Conservation (phyloP, 208 protist species). For the Jaenimonas drosophilae region DNA sequence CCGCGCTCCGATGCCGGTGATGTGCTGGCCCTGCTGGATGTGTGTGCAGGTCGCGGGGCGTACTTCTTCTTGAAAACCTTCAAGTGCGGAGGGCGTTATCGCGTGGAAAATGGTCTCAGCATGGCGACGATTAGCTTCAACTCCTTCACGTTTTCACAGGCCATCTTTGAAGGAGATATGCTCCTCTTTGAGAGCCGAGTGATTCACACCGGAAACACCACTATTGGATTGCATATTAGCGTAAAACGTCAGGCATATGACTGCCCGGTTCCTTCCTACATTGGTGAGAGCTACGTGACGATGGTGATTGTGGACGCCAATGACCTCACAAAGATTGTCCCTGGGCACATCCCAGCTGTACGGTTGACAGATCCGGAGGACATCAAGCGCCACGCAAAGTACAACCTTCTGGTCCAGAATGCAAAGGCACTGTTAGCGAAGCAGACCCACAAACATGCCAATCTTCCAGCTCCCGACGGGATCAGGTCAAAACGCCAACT, state of each 20-base stretch:
- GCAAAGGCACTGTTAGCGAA: no score
- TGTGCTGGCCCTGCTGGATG: slow-evolving; percentile 21
- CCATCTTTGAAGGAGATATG: slow-evolving; percentile 38
- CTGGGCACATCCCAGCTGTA: slow-evolving; percentile 15
- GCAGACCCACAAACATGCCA: no score
- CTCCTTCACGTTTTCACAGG: slow-evolving; percentile 27
- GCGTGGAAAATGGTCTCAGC: no score
- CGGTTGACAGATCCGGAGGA: slow-evolving; percentile 10
- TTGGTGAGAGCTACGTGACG: slow-evolving; percentile 32
- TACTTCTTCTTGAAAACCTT: slow-evolving; percentile 11
- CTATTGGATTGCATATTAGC: slow-evolving; percentile 22
- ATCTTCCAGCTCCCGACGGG: no score
- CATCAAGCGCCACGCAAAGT: slow-evolving; percentile 10
- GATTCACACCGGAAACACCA: slow-evolving; percentile 21
- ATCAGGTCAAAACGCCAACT: no score
- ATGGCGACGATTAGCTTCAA: slow-evolving; percentile 47
- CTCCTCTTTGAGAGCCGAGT: slow-evolving; percentile 17
- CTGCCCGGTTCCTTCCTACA: slow-evolving; percentile 2
- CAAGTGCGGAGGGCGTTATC: no score
- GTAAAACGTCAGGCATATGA: slow-evolving; percentile 28
- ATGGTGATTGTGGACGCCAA: slow-evolving; percentile 14
- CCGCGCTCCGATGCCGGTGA: slow-evolving; percentile 17
- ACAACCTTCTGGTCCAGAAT: slow-evolving; percentile 10
- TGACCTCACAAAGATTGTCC: slow-evolving; percentile 2
- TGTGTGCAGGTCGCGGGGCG: slow-evolving; percentile 2